Percentiles rank a stretch among this genome's conserved stretches.
Conservation (phyloP, 768 basidiomycete species). For the Leccinum pellstonianum region DNA sequence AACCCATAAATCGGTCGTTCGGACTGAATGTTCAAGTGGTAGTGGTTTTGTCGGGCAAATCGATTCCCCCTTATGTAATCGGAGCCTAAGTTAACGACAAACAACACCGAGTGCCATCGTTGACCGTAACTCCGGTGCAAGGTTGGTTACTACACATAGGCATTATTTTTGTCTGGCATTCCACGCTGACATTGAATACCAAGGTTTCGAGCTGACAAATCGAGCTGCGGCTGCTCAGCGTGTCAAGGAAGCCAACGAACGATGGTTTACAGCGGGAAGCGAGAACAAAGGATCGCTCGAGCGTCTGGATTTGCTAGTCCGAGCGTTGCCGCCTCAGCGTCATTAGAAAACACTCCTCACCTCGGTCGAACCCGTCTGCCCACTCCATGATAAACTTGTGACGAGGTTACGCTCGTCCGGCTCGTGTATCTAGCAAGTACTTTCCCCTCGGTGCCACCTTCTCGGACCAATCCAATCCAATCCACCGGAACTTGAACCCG, state of each 20-base stretch:
- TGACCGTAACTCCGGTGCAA: constrained; percentile 96
- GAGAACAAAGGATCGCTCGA: too few relatives aligned
- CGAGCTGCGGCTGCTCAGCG: constrained; percentile 80
- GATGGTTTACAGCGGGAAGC: constrained; percentile 89
- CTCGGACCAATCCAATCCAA: constrained; percentile 83
- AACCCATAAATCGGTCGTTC: too few relatives aligned
- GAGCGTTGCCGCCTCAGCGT: too few relatives aligned
- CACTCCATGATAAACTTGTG: constrained; percentile 92
- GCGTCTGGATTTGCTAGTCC: too few relatives aligned
- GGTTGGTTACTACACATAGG: constrained; percentile 42
- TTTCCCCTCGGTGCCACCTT: constrained; percentile 59
- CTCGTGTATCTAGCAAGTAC: constrained; percentile 91
- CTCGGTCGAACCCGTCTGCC: constrained; percentile 65
- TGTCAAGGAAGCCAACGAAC: constrained; percentile 94
- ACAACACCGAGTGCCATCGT: constrained; percentile 43
- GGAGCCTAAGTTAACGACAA: too few relatives aligned
- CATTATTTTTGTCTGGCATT: not conserved
- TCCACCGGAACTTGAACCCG: constrained; percentile 73
- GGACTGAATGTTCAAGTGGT: too few relatives aligned
- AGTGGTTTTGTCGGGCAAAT: too few relatives aligned
- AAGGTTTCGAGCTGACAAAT: constrained; percentile 94
- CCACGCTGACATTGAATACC: constrained; percentile 17
- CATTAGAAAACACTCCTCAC: constrained; percentile 35
- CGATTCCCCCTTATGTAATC: too few relatives aligned
- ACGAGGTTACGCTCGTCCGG: constrained; percentile 91